These are phyloP conservation scores for Fusarium sp. DNA, from an alignment of 2,329 filamentous ascomycete species.

Conservation along the genomic window DNA sequence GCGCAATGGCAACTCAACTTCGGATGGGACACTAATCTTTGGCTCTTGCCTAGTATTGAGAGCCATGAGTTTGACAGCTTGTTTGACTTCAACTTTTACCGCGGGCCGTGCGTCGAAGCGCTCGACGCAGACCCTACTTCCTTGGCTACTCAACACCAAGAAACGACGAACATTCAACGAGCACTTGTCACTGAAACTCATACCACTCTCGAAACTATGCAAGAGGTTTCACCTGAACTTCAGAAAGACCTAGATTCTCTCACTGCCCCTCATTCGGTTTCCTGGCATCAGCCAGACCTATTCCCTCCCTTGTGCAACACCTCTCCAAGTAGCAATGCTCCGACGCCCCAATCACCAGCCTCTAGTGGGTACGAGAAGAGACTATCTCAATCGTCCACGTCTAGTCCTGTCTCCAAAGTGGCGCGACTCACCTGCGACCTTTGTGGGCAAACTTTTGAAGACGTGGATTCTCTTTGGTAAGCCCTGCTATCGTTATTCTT, in stretches of 20 bases:
- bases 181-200: not conserved
- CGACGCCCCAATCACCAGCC: rapidly evolving
- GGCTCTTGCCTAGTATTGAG: rapidly evolving
- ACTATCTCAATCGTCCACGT: not conserved
- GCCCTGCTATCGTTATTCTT: rapidly evolving
- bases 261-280: rapidly evolving
- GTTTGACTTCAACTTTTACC: not conserved
- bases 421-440: not conserved
- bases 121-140: not conserved
- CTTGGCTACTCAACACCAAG: not conserved
- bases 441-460: rapidly evolving
- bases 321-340: not conserved
- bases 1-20: not conserved
- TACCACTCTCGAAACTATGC: rapidly evolving
- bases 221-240: rapidly evolving
- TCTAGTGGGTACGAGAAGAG: rapidly evolving
- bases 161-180: not conserved
- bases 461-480: not conserved
- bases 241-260: rapidly evolving
- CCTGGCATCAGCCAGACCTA: rapidly evolving
- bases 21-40: rapidly evolving
- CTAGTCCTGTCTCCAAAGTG: not conserved
- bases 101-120: rapidly evolving
- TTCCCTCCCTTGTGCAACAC: rapidly evolving
- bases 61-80: not conserved